Base-by-base conservation (phyloP, 768 basidiomycete genomes). In the Clitopilus passeckerianus region DNA sequence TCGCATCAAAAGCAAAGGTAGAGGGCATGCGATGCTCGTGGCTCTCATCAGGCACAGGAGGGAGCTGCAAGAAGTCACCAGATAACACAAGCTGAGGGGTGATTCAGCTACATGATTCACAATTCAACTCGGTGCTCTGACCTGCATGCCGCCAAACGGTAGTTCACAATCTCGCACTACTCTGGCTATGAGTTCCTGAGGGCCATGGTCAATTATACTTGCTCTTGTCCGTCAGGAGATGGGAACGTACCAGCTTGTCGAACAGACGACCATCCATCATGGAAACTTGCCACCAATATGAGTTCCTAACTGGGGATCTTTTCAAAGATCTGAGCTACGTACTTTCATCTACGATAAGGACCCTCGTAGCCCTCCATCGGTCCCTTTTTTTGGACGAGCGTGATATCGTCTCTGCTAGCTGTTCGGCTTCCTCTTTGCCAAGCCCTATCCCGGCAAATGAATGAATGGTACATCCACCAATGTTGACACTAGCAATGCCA, bases 51-150 rank as follows among this genome's bases (percentile, higher is more conserved):
- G 78, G 75, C 1, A 92, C 87, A 0, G 90, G 90, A 1, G 90
- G 90, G 0, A 93, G 75, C 69, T 93, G 90, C 69, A 88, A 91
- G 69, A 91, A 92, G 69, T 93, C 90, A 0, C 90, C 90, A 0
- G 86, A 85, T 6, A 91, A 69, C 30, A 91, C 78, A 53, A 91
- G 79, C 86, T 90, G 60, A n/a, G 27, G 16, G 23, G 27, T 58
- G 33, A 50, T 23, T 53, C 34, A 56, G 10, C 24, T 20, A 46
- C 33, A 23, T 56, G 53, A 50, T 22, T 1, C 2, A 50, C 15
- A 58, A 35, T 50, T 10, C 56, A 34, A 22, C 57, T 16, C 34
- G 54, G 0, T 50, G 65, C 57, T 55, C 57, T 16, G 54, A 81
- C 83, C 72, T 90, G 89, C 18, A 90, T 84, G 0, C 87, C 87